Percentiles rank a stretch among this genome's conserved stretches.
Evolutionary conservation across 495 filamentous ascomycete genomes (phyloP).

Genomic region (Neurospora terricola): DNA sequence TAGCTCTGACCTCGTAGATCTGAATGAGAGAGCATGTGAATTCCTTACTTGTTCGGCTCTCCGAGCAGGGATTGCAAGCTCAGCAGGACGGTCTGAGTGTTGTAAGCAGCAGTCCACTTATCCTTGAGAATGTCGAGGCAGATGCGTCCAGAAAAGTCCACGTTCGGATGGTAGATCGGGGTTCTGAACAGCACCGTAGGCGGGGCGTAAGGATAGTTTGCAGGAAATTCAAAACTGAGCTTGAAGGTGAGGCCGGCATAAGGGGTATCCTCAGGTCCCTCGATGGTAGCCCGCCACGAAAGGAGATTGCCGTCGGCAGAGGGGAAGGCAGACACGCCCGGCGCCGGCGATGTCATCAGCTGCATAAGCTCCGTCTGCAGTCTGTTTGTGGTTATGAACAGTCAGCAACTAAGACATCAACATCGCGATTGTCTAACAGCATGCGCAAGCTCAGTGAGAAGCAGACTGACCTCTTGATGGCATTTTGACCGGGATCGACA

Average conservation of each 20-base stretch:
- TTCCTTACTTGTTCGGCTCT: slow-evolving; percentile 88
- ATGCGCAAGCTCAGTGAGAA: background rate
- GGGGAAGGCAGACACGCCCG: slow-evolving; percentile 92
- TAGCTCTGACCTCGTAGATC: background rate
- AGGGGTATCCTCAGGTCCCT: slow-evolving; percentile 81
- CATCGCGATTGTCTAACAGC: background rate
- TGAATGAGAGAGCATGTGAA: background rate
- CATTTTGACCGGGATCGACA: slow-evolving; percentile 56
- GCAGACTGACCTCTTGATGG: slow-evolving; percentile 60
- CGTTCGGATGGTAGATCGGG: slow-evolving; percentile 88
- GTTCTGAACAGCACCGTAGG: slow-evolving; percentile 90
- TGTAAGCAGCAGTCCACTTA: slow-evolving; percentile 93
- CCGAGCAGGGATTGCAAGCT: slow-evolving; percentile 92
- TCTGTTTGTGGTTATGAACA: background rate
- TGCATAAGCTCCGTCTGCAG: slow-evolving; percentile 96
- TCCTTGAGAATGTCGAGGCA: slow-evolving; percentile 97
- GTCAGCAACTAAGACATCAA: background rate
- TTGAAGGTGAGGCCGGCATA: slow-evolving; percentile 87
- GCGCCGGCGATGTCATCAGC: slow-evolving; percentile 88
- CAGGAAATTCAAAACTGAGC: slow-evolving; percentile 83
- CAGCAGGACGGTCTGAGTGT: slow-evolving; percentile 82
- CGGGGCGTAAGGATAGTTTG: slow-evolving; percentile 88
- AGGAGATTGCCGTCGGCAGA: slow-evolving; percentile 82
- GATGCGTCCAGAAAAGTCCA: slow-evolving; percentile 86
- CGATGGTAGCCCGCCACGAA: slow-evolving; percentile 87